A percentile compares a stretch with the other conserved stretches of the same genome.
Evolutionary conservation across 108 stramenopile genomes (phyloP).

Genomic region (Cyclostephanos invisitatus): DNA sequence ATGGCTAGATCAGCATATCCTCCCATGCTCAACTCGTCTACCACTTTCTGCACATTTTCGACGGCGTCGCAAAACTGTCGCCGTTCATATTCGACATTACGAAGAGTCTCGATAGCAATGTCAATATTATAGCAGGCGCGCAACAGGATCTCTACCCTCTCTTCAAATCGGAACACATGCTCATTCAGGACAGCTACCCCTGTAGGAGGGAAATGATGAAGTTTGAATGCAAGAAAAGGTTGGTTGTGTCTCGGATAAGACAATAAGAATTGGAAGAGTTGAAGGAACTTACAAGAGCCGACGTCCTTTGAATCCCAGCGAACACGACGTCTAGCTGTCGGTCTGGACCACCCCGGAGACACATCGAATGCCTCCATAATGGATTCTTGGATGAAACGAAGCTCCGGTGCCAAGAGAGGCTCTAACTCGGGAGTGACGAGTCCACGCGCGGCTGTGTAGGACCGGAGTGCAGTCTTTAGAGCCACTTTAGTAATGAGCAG

Average conservation of each 20-base stretch:
- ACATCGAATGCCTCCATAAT: conserved; percentile 85
- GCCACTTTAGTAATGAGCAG: conserved; percentile 60
- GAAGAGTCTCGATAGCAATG: conserved; percentile 50
- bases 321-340: conserved; percentile 67
- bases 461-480: conserved; percentile 86
- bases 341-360: conserved; percentile 58
- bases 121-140: conserved; percentile 75
- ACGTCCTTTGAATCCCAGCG: conserved; percentile 84
- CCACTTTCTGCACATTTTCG: conserved; percentile 83
- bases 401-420: conserved; percentile 76
- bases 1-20: conserved; percentile 74
- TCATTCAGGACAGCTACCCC: conserved; percentile 82
- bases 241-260: neutral
- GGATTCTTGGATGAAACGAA: conserved; percentile 71
- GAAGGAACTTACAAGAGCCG: conserved; percentile 51
- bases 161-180: conserved; percentile 81
- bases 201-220: neutral
- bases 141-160: conserved; percentile 79
- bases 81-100: conserved; percentile 64
- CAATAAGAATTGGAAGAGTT: neutral
- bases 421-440: conserved; percentile 76
- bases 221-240: neutral
- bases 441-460: conserved; percentile 75
- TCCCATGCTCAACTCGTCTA: conserved; percentile 88
- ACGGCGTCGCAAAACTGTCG: conserved; percentile 62